Evolutionary conservation across 2,329 filamentous ascomycete species (phyloP), one percentile per base, ranked within the genome.

Genomic region (Fusarium sp.): DNA sequence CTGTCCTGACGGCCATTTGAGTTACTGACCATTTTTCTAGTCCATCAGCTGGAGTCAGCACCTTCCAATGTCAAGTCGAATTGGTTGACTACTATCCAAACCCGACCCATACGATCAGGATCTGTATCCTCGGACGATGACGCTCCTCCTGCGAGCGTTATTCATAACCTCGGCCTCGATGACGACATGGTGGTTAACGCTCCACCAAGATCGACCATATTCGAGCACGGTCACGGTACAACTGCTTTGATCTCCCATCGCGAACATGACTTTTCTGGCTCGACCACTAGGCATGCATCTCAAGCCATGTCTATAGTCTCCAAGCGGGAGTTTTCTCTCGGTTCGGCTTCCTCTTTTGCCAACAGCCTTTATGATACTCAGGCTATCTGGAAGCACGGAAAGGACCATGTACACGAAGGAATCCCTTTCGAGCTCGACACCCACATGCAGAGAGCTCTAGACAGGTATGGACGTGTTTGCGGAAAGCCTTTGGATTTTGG

Each of bases 41-140:
- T 54, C n/a, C 51, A 54, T 7, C 51, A 54, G 22, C 40, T 54
- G 40, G 51, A 54, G 40, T 13, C 51, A 14, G 51, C 15, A 10
- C 20, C 51, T 1, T 54, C 51, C 22, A 54, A 54, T 22, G 22
- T 36, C 40, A 54, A 54, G 10, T 54, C 51, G 22, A 54, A 54
- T 40, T 54, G 51, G 51, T 28, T 46, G 28, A 46, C 40, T 31
- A 26, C 51, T 17, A 31, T 54, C 2, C 40, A 54, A 46, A 36
- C 51, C 0, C 51, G 39, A 10, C 28, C 28, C 1, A 1, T 20
- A 10, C 51, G 40, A 18, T 54, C 51, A 2, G 20, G 51, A 17
- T 54, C 51, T 4, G 8, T 54, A 2, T 54, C 51, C 2, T 54
- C 51, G 5, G 51, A 54, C 17, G 51, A 54, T 5, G 40, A 44